Percentiles rank a stretch among this genome's conserved stretches.
These are phyloP conservation scores for Sphaerobolus stellatus DNA, from an alignment of 1,284 basidiomycete species.

Conservation along the genomic window DNA sequence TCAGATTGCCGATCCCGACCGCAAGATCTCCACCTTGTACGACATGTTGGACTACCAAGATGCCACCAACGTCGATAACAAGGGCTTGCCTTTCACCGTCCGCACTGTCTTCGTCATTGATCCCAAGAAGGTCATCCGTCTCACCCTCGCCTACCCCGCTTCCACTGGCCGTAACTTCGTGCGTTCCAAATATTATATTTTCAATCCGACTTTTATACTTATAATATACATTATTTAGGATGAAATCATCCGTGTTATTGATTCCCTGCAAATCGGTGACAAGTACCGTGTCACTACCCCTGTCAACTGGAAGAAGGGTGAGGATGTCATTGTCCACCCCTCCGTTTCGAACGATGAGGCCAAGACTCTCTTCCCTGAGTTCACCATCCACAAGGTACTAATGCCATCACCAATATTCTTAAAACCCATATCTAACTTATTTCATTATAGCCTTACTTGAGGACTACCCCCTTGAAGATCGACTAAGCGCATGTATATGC, in stretches of 20 bases:
- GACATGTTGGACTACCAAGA: slow-evolving; percentile 98
- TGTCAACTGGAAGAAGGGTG: slow-evolving; percentile 93
- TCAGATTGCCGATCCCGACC: slow-evolving; percentile 88
- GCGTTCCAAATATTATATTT: background rate
- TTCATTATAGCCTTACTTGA: slow-evolving; percentile 61
- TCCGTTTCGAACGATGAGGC: slow-evolving; percentile 85
- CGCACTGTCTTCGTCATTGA: slow-evolving; percentile 95
- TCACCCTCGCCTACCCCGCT: slow-evolving; percentile 90
- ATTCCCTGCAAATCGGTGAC: slow-evolving; percentile 92
- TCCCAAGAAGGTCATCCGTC: slow-evolving; percentile 87
- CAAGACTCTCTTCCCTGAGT: slow-evolving; percentile 80
- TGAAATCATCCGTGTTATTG: slow-evolving; percentile 83
- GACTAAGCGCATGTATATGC: slow-evolving; percentile 30
- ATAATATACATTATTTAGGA: slow-evolving; percentile 34
- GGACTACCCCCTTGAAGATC: slow-evolving; percentile 67
- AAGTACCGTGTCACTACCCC: slow-evolving; percentile 84
- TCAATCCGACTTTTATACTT: background rate
- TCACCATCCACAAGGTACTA: slow-evolving; percentile 64
- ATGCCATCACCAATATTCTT: background rate
- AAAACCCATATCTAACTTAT: slow-evolving; percentile 1
- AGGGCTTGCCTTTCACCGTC: slow-evolving; percentile 87
- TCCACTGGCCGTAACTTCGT: slow-evolving; percentile 77
- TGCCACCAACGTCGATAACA: slow-evolving; percentile 90
- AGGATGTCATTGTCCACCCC: slow-evolving; percentile 96
- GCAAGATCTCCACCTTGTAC: slow-evolving; percentile 82